Conservation (phyloP, 176 grass and related monocot genomes). For the barley (Hordeum vulgare) region DNA sequence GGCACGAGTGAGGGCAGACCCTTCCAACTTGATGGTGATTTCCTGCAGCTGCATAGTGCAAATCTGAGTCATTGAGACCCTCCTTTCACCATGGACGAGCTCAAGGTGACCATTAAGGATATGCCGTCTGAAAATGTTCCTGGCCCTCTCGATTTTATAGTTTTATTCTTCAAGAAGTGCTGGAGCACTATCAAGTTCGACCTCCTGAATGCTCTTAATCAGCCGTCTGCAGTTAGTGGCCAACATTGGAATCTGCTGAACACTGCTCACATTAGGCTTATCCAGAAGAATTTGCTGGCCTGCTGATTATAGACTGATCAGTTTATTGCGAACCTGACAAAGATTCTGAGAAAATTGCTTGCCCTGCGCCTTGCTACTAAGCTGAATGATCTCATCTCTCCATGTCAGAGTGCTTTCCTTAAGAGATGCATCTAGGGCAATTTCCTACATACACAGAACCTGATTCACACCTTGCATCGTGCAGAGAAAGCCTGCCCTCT, state of each 20-base stretch:
- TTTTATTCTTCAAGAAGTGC: neutral
- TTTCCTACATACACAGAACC: neutral
- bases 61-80: neutral
- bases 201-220: neutral
- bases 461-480: neutral
- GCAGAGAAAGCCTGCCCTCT: neutral
- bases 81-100: neutral
- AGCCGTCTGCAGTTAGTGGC: neutral
- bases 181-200: neutral
- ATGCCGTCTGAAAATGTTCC: neutral
- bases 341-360: neutral
- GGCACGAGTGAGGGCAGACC: neutral
- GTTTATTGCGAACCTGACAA: neutral
- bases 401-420: neutral
- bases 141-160: neutral
- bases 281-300: neutral
- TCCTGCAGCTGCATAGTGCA: neutral
- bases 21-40: neutral
- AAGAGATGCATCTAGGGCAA: neutral
- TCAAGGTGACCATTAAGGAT: neutral
- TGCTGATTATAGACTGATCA: neutral
- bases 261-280: neutral
- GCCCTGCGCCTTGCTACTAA: neutral
- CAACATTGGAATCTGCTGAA: neutral
- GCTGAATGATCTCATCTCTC: neutral